These are phyloP conservation scores for Ophiostoma sp. DNA, from an alignment of 2,329 filamentous ascomycete genomes.

Conservation along the genomic window DNA sequence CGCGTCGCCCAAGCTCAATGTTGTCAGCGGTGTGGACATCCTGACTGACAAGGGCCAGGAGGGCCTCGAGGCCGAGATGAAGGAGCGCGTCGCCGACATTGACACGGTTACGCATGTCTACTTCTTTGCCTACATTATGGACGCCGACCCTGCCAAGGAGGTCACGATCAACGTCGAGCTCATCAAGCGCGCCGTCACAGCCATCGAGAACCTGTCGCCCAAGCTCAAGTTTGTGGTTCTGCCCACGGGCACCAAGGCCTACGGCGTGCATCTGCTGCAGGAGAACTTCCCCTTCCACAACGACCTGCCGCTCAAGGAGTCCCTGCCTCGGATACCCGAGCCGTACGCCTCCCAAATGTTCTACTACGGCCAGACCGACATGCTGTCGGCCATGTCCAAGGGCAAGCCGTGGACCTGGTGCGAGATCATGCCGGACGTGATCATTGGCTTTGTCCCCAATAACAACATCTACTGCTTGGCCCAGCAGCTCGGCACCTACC, in stretches of 20 bases:
- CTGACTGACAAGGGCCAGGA: slow-evolving; percentile 35
- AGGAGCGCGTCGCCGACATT: slow-evolving; percentile 40
- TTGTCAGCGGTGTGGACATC: slow-evolving; percentile 41
- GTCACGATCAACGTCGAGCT: slow-evolving; percentile 42
- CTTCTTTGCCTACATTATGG: slow-evolving; percentile 44
- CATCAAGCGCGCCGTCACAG: slow-evolving; percentile 41
- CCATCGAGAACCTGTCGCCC: slow-evolving; percentile 41
- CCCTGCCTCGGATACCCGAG: slow-evolving; percentile 43
- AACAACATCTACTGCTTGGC: slow-evolving; percentile 46
- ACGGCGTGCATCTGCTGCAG: slow-evolving; percentile 38
- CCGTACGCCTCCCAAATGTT: slow-evolving; percentile 47
- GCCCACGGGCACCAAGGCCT: slow-evolving; percentile 46
- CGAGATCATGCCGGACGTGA: slow-evolving; percentile 46
- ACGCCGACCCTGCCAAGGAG: slow-evolving; percentile 38
- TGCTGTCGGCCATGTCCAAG: slow-evolving; percentile 38
- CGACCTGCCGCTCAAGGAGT: slow-evolving; percentile 42
- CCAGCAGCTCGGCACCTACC: slow-evolving; percentile 42
- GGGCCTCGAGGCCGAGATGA: slow-evolving; percentile 38
- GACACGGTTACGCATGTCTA: slow-evolving; percentile 46
- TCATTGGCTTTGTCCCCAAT: slow-evolving; percentile 46
- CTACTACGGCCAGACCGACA: slow-evolving; percentile 49
- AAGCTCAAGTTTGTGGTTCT: slow-evolving; percentile 44
- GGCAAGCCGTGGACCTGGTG: slow-evolving; percentile 47
- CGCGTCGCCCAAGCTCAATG: slow-evolving; percentile 36
- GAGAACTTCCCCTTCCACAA: slow-evolving; percentile 35